Conservation (phyloP, 441 rosid species). For the Isatis lusitanica region DNA sequence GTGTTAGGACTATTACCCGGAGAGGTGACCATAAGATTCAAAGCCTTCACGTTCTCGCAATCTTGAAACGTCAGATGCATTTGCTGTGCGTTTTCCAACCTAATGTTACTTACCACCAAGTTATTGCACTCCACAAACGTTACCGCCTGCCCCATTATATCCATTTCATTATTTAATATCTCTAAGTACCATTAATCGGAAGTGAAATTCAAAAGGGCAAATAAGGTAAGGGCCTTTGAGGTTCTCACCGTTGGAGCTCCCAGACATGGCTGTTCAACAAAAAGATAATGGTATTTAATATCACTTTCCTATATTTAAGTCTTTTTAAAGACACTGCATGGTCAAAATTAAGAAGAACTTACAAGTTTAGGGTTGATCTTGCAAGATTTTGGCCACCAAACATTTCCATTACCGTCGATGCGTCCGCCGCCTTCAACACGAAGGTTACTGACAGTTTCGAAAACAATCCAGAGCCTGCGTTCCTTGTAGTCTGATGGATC, state of each 20-base stretch:
- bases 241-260: slow-evolving; percentile 80
- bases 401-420: slow-evolving; percentile 74
- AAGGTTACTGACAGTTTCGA: slow-evolving; percentile 48
- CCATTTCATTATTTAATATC: not conserved
- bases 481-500: slow-evolving; percentile 49
- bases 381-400: slow-evolving; percentile 92
- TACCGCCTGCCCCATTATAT: slow-evolving; percentile 56
- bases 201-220: not conserved
- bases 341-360: slow-evolving; percentile 7
- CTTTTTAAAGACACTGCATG: not conserved
- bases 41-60: slow-evolving; percentile 56
- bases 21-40: slow-evolving; percentile 52
- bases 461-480: slow-evolving; percentile 60
- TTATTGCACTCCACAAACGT: slow-evolving; percentile 60
- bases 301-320: not conserved
- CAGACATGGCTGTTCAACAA: slow-evolving; percentile 65
- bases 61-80: slow-evolving; percentile 69
- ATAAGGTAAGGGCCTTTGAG: not conserved
- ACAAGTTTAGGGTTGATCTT: slow-evolving; percentile 71
- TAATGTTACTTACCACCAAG: slow-evolving; percentile 48
- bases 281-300: not conserved
- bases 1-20: slow-evolving; percentile 89
- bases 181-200: not conserved
- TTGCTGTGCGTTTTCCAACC: slow-evolving; percentile 67
- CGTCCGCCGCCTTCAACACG: slow-evolving; percentile 77